These are phyloP conservation scores for Saturnispora quitensis DNA, from an alignment of 805 yeast species.

Conservation along the genomic window DNA sequence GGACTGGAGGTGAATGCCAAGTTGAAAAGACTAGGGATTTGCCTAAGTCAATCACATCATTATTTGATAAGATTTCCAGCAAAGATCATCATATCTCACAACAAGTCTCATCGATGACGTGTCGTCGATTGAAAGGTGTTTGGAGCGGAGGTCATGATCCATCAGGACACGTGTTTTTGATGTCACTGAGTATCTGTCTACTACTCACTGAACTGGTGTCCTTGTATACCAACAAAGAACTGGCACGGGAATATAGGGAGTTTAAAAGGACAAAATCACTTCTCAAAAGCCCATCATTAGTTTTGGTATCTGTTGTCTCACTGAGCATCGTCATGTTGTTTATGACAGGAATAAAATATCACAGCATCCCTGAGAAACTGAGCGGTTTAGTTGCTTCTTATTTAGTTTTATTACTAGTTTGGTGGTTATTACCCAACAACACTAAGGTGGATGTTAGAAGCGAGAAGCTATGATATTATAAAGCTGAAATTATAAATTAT, in stretches of 20 bases:
- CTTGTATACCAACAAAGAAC: slow-evolving; percentile 12
- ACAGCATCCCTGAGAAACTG: slow-evolving; percentile 65
- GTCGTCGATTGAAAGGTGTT: slow-evolving; percentile 52
- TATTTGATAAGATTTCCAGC: not conserved
- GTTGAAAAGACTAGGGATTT: slow-evolving; percentile 11
- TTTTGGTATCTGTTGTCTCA: slow-evolving; percentile 25
- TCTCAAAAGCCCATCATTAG: slow-evolving; percentile 17
- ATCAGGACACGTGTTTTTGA: slow-evolving; percentile 82
- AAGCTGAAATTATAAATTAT: too few species aligned
- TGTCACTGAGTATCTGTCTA: slow-evolving; percentile 57
- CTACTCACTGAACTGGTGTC: slow-evolving; percentile 51
- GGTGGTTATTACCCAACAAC: slow-evolving; percentile 6
- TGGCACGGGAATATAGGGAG: slow-evolving; percentile 8
- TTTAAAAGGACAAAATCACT: slow-evolving; percentile 6
- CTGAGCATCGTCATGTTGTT: slow-evolving; percentile 86
- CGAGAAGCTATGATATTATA: not conserved
- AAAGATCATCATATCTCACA: slow-evolving; percentile 14
- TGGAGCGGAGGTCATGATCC: slow-evolving; percentile 95
- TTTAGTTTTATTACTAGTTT: slow-evolving; percentile 34
- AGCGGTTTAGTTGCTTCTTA: slow-evolving; percentile 58
- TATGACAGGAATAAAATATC: slow-evolving; percentile 79
- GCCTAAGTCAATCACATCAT: not conserved
- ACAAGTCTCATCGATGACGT: slow-evolving; percentile 29
- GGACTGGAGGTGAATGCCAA: slow-evolving; percentile 76
- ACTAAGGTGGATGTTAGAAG: not conserved